Conservation (phyloP, 208 protist species). For the Polymyxa betae region DNA sequence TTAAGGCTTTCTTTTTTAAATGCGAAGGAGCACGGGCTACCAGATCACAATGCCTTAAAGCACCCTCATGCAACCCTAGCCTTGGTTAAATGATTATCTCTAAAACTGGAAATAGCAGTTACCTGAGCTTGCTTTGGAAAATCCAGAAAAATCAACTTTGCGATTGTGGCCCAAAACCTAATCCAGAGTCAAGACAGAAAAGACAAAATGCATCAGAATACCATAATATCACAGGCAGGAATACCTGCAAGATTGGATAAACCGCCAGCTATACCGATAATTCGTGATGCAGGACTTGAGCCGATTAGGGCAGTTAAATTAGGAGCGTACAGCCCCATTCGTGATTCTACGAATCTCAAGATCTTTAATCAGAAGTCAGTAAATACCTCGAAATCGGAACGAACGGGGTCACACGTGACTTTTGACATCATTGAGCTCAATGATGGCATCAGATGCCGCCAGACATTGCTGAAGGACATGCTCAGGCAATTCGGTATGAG, state of each 20-base stretch:
- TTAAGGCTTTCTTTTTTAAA: neutral
- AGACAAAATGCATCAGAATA: neutral
- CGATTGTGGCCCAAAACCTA: neutral
- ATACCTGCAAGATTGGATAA: neutral
- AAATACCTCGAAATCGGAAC: too few species aligned
- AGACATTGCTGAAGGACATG: neutral
- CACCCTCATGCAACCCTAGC: neutral
- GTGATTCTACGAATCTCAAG: neutral
- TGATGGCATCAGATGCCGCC: neutral
- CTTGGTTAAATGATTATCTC: too few species aligned
- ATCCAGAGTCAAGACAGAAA: neutral
- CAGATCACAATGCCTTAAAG: neutral
- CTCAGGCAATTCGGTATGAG: neutral
- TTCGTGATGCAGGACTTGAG: neutral
- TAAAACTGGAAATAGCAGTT: too few species aligned
- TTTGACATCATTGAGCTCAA: neutral
- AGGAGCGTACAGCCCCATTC: neutral
- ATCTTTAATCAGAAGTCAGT: neutral
- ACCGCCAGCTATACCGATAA: neutral
- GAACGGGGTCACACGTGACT: neutral
- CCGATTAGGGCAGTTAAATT: neutral
- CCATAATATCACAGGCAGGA: conserved; percentile 18
- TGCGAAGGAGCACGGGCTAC: neutral
- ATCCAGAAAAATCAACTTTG: neutral
- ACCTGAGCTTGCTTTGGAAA: neutral